Conservation (phyloP, 192 early-diverging fungal species). For the Linnemannia zychae region DNA sequence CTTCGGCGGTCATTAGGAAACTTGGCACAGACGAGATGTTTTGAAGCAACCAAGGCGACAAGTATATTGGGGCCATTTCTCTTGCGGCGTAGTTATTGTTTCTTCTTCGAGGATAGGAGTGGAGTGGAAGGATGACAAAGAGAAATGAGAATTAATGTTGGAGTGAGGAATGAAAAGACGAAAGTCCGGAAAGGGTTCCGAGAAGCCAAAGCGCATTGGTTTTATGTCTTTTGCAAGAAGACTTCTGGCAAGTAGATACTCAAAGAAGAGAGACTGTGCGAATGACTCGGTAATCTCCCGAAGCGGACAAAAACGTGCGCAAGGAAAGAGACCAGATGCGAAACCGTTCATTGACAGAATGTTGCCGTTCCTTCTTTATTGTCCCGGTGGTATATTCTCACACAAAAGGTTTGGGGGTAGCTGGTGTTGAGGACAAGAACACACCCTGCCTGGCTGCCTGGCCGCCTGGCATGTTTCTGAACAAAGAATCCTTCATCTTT, state of each 20-base stretch:
- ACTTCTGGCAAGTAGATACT: no score
- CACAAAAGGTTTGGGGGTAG: no score
- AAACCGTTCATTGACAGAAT: background rate
- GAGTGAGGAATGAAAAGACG: background rate
- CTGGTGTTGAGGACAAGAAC: no score
- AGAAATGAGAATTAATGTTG: background rate
- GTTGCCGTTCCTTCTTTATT: background rate
- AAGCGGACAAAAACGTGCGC: background rate
- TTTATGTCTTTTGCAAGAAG: background rate
- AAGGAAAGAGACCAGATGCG: background rate
- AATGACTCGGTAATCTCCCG: background rate
- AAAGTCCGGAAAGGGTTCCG: background rate
- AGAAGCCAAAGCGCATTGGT: background rate
- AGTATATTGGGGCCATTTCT: background rate
- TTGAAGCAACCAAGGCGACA: conserved; percentile 12
- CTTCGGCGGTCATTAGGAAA: background rate
- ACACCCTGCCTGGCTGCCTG: no score
- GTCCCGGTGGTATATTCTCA: no score
- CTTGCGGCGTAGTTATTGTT: no score
- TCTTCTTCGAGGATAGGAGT: background rate
- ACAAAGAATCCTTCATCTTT: background rate
- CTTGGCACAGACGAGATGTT: background rate
- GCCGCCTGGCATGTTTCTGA: no score
- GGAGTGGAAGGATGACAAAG: background rate
- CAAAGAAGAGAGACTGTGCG: background rate